Base-by-base conservation (phyloP, 768 basidiomycete genomes). In the Rhizopogon rudus region DNA sequence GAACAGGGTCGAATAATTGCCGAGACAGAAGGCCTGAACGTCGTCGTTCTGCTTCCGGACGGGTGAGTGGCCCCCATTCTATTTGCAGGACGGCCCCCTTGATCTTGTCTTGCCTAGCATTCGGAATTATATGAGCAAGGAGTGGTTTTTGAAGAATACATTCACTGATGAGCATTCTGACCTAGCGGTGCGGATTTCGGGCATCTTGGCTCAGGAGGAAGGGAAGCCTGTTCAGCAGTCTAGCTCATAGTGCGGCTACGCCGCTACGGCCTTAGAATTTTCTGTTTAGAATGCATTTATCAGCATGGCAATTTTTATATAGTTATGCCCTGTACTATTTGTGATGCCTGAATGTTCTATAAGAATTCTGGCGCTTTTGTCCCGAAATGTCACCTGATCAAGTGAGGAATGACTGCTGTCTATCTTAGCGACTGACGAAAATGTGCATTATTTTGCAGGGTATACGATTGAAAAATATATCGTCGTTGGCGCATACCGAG, bases 121-220 rank as follows among this genome's bases (percentile, higher is more conserved):
- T 53, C 81, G 93, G 61, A 96, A 96, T 68, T 96, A 96, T 66
- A 94, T 96, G 84, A 88, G 88, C 73, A 95, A 93, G 65, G 81
- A 86, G 10, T 96, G 93, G 93, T 95, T 95, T 73, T 71, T 93
- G 58, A 76, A 85, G 58, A 82, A 87, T 62, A 82, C 84, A 5
- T 69, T 87, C 60, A 70, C 77, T 41, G 70, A 76, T 0, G 78
- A 81, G 55, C 78, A 81, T 0, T 79, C 86, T 3, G 48, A 49
- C 20, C 35, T 49, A 0, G 48, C 48, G 3, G 39, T 35, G 1
- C 48, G 48, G 14, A 49, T 49, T 49, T 25, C 48, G 14, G 22
- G 35, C 33, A 49, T 49, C 22, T 6, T 49, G 14, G 33, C 35
- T 16, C 35, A 49, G 20, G 48, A 22, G 14, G 20, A 37, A 20